Evolutionary conservation across 495 filamentous ascomycete species (phyloP).

Genomic region (Rhizodiscina lignyota): DNA sequence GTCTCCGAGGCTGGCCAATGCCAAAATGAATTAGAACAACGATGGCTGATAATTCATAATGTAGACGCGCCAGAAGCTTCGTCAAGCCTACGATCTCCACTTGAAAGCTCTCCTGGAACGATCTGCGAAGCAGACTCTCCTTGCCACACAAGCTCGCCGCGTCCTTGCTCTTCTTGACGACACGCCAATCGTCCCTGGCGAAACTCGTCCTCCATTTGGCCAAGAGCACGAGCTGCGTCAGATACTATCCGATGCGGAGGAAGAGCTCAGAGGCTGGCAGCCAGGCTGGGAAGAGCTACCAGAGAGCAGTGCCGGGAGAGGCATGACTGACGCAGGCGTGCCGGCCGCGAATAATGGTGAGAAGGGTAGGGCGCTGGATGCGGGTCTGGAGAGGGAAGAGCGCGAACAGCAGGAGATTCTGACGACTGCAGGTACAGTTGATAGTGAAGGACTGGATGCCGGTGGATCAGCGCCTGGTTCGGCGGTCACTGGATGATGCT

Average conservation of each 20-base stretch:
- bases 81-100: slow-evolving; percentile 79
- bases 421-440: no score
- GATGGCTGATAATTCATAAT: background rate
- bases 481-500: no score
- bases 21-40: background rate
- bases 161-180: slow-evolving; percentile 84
- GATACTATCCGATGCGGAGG: background rate
- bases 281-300: no score
- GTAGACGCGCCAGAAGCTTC: slow-evolving; percentile 72
- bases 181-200: slow-evolving; percentile 74
- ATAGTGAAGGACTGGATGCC: no score
- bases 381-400: no score
- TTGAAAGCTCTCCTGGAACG: slow-evolving; percentile 81
- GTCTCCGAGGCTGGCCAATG: slow-evolving; percentile 8
- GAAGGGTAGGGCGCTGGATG: no score
- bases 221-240: background rate
- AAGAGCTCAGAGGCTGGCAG: background rate
- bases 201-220: slow-evolving; percentile 52
- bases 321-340: no score
- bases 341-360: no score
- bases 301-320: no score
- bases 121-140: slow-evolving; percentile 86
- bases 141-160: slow-evolving; percentile 75
- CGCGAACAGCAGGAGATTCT: no score
- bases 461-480: no score